These are phyloP conservation scores for Penicillium malachiteum DNA, from an alignment of 495 filamentous ascomycete genomes.

Conservation along the genomic window DNA sequence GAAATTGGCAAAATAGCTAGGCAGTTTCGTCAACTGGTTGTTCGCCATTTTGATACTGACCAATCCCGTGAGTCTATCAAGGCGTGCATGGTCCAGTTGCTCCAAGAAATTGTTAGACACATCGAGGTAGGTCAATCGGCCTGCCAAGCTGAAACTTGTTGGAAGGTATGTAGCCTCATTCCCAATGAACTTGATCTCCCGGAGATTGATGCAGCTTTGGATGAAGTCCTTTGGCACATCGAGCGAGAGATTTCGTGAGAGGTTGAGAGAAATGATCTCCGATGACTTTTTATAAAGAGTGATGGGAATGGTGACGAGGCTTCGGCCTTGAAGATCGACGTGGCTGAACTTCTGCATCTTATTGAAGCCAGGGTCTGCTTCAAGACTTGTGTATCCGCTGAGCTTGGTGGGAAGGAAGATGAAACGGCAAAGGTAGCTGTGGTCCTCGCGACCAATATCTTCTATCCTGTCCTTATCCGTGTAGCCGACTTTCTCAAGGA, in stretches of 20 bases:
- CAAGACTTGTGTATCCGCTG: slow-evolving; percentile 66
- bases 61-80: slow-evolving; percentile 68
- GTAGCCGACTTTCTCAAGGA: slow-evolving; percentile 92
- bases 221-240: slow-evolving; percentile 97
- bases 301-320: slow-evolving; percentile 93
- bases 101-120: slow-evolving; percentile 92
- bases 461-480: slow-evolving; percentile 83
- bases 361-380: slow-evolving; percentile 74
- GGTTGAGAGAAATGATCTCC: slow-evolving; percentile 92
- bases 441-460: slow-evolving; percentile 95
- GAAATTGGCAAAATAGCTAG: slow-evolving; percentile 77
- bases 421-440: slow-evolving; percentile 94
- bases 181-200: slow-evolving; percentile 90
- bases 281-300: slow-evolving; percentile 84
- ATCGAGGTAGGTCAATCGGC: slow-evolving; percentile 81
- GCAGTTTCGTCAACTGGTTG: slow-evolving; percentile 77
- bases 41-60: slow-evolving; percentile 91
- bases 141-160: slow-evolving; percentile 77
- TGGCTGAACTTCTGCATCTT: slow-evolving; percentile 88
- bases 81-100: slow-evolving; percentile 76
- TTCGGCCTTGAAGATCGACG: slow-evolving; percentile 87
- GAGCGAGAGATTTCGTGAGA: slow-evolving; percentile 87
- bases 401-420: slow-evolving; percentile 87
- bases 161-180: slow-evolving; percentile 91
- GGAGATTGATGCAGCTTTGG: slow-evolving; percentile 82